These are phyloP conservation scores for Arabis hirsuta DNA, from an alignment of 345 rosid genomes.

Conservation along the genomic window DNA sequence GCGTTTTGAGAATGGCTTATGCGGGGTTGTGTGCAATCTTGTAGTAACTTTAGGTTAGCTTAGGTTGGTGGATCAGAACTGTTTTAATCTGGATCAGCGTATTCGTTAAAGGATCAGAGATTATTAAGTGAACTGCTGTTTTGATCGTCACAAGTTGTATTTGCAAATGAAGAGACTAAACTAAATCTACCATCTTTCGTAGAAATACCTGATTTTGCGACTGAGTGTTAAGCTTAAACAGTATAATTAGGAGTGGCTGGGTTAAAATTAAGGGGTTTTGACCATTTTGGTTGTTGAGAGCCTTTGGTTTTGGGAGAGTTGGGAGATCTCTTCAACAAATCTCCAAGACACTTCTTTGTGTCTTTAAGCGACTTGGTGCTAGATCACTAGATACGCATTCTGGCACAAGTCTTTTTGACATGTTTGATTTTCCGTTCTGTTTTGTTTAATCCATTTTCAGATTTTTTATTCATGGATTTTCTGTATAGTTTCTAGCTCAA, in stretches of 20 bases:
- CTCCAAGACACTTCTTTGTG: no score
- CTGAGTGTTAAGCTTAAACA: background rate
- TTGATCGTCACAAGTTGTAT: constrained; percentile 9
- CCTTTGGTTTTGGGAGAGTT: no score
- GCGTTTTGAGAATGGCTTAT: constrained; percentile 16
- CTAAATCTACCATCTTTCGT: background rate
- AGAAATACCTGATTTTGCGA: background rate
- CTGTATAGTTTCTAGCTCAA: background rate
- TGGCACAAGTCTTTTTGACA: background rate
- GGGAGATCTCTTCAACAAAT: no score
- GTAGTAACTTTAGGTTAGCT: constrained; percentile 5
- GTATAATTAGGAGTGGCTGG: no score
- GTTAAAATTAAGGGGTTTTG: no score
- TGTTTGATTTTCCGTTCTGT: background rate
- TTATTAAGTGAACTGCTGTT: constrained; percentile 10
- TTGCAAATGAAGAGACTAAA: constrained; percentile 15
- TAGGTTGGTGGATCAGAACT: constrained; percentile 18
- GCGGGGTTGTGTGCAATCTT: constrained; percentile 12
- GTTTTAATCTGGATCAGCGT: constrained; percentile 10
- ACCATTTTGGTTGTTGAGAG: no score
- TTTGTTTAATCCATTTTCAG: background rate
- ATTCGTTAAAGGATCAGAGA: background rate
- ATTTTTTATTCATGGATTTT: background rate
- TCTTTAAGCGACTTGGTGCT: no score
- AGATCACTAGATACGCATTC: no score